phyloP scores from a whole-genome alignment of 2,329 filamentous ascomycete genomes.

The Fonsecaea monophora region DNA sequence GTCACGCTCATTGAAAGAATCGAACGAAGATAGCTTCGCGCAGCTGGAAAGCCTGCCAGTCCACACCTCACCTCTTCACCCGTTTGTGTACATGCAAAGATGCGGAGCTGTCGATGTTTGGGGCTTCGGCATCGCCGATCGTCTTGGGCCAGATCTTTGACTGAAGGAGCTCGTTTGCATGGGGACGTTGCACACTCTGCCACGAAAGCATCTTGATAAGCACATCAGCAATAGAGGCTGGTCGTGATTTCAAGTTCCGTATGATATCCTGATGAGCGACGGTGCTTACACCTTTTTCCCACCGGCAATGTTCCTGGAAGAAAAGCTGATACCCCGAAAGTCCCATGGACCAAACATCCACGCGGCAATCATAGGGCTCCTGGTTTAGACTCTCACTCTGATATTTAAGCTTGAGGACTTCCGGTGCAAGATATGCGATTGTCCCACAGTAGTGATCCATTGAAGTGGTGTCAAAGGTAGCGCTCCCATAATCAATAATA shows the following conservation, averaged over 20 bases:
- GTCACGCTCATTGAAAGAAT: not conserved
- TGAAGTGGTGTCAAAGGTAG: conserved; percentile 59
- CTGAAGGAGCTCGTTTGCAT: conserved; percentile 52
- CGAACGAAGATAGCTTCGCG: not conserved
- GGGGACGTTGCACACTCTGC: conserved; percentile 11
- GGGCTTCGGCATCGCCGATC: not conserved
- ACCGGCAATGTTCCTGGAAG: conserved; percentile 21
- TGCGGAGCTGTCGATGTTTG: not conserved
- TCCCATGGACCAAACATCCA: conserved; percentile 24
- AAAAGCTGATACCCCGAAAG: conserved; percentile 25
- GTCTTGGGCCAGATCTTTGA: conserved; percentile 11
- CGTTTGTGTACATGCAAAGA: not conserved
- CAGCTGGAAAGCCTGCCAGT: not conserved
- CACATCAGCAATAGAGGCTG: conserved; percentile 13
- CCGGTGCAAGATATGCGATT: conserved; percentile 90
- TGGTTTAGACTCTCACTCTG: not conserved
- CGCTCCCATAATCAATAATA: conserved; percentile 98
- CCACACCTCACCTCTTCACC: conserved; percentile 3
- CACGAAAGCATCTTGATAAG: conserved; percentile 20
- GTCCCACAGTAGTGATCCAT: conserved; percentile 63
- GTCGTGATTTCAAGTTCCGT: conserved; percentile 16
- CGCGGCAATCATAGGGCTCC: conserved; percentile 16
- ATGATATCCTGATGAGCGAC: conserved; percentile 16
- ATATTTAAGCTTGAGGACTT: conserved; percentile 50
- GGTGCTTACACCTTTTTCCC: conserved; percentile 23